Percentiles rank a stretch among this genome's conserved stretches.
Conservation (phyloP, 306 rosid genomes). For the Acacia crassicarpa region DNA sequence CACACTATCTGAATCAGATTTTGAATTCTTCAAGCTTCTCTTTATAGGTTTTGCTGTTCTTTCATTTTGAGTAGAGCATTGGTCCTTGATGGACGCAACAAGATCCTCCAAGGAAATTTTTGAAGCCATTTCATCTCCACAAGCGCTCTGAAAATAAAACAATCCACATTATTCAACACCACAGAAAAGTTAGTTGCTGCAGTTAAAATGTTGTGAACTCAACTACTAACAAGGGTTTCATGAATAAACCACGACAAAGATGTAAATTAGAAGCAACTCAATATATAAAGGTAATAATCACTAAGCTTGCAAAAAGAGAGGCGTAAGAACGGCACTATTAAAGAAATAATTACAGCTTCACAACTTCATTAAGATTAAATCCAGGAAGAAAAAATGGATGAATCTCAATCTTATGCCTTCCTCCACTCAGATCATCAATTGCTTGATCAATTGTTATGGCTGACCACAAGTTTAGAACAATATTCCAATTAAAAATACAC, state of each 20-base stretch:
- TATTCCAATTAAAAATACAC: background rate
- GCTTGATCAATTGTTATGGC: conserved; percentile 9
- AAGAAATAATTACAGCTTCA: background rate
- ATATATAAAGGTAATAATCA: background rate
- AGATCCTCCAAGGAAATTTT: conserved; percentile 62
- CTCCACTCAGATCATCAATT: background rate
- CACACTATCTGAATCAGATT: conserved; percentile 40
- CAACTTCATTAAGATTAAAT: background rate
- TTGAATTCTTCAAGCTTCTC: conserved; percentile 51
- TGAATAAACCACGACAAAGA: conserved; percentile 21
- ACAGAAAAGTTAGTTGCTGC: background rate
- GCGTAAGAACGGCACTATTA: background rate
- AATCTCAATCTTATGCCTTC: conserved; percentile 6
- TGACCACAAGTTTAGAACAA: conserved; percentile 2
- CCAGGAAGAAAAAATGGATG: background rate
- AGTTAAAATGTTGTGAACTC: background rate
- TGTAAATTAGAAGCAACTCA: background rate
- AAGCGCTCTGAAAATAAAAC: conserved; percentile 53
- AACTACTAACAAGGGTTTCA: conserved; percentile 22
- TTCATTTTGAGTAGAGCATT: conserved; percentile 35
- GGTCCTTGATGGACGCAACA: conserved; percentile 42
- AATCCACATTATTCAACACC: conserved; percentile 32
- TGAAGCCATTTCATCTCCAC: conserved; percentile 44
- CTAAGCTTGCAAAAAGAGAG: conserved; percentile 15
- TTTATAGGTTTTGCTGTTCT: conserved; percentile 46